Percentiles rank a stretch among this genome's conserved stretches.
These are phyloP conservation scores for Backusella liffmaniae DNA, from an alignment of 192 early-diverging fungal species.

Conservation along the genomic window DNA sequence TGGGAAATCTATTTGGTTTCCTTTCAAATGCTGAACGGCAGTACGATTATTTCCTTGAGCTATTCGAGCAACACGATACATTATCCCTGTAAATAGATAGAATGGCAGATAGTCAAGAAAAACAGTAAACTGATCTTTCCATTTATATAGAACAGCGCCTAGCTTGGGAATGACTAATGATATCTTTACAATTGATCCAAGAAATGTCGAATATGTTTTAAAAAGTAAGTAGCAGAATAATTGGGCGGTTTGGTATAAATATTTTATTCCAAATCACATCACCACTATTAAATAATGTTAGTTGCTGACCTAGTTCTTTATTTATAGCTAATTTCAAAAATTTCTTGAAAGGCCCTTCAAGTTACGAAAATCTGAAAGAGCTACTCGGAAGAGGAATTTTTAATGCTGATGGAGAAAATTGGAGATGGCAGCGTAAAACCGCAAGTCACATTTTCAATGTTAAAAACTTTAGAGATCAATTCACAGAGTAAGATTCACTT, in stretches of 20 bases:
- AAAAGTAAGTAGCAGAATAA: constrained; percentile 22
- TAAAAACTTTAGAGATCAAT: constrained; percentile 33
- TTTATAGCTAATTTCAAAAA: constrained; percentile 36
- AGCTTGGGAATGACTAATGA: constrained; percentile 10
- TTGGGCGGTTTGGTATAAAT: background rate
- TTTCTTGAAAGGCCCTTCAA: constrained; percentile 38
- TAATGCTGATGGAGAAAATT: constrained; percentile 58
- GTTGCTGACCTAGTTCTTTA: background rate
- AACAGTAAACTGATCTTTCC: background rate
- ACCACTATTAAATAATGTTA: background rate
- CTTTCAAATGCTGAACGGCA: background rate
- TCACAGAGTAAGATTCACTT: constrained; percentile 25
- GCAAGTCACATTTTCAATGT: constrained; percentile 34
- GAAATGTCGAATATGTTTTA: constrained; percentile 35
- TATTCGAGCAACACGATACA: constrained; percentile 19
- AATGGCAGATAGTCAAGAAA: background rate
- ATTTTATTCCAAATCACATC: background rate
- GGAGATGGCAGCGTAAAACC: constrained; percentile 58
- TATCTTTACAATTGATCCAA: constrained; percentile 29
- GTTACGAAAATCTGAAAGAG: constrained; percentile 37
- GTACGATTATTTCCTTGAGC: background rate
- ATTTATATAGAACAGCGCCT: constrained; percentile 11
- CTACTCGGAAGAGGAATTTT: constrained; percentile 69
- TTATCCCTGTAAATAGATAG: background rate
- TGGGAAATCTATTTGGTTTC: constrained; percentile 18